Evolutionary conservation across 2,329 filamentous ascomycete genomes (phyloP).

Genomic region (Coniochaeta sp.): DNA sequence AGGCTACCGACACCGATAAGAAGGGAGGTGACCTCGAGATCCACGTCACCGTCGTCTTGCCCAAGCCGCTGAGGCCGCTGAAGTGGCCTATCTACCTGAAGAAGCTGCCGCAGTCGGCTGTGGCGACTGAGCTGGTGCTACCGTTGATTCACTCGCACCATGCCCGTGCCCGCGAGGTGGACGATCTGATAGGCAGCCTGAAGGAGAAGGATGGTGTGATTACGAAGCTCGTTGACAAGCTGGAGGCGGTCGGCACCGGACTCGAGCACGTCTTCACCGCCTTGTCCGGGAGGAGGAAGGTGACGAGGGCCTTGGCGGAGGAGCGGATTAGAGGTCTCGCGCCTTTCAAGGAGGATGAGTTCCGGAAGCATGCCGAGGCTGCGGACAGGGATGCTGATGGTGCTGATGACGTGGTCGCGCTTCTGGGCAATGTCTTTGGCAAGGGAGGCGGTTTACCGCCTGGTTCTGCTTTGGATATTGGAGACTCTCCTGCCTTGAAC

Average conservation of each 20-base stretch:
- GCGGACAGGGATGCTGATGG: slow-evolving; percentile 7
- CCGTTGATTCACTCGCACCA: slow-evolving; percentile 43
- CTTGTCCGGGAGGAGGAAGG: slow-evolving; percentile 39
- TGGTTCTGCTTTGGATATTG: slow-evolving; percentile 20
- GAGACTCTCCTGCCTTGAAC: slow-evolving; percentile 29
- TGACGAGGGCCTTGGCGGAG: slow-evolving; percentile 35
- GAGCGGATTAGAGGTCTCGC: slow-evolving; percentile 45
- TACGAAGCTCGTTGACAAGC: slow-evolving; percentile 43
- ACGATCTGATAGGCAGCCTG: slow-evolving; percentile 35
- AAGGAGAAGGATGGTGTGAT: slow-evolving; percentile 46
- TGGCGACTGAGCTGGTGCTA: slow-evolving; percentile 42
- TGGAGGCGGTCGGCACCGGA: slow-evolving; percentile 42
- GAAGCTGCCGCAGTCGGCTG: slow-evolving; percentile 32
- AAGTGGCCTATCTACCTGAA: slow-evolving; percentile 57
- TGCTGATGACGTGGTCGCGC: slow-evolving; percentile 23
- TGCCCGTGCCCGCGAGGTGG: slow-evolving; percentile 29
- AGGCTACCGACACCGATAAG: slow-evolving; percentile 20
- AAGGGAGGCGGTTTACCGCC: slow-evolving; percentile 22
- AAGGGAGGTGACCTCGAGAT: slow-evolving; percentile 39
- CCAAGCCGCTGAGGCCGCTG: slow-evolving; percentile 54
- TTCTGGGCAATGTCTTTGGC: slow-evolving; percentile 37
- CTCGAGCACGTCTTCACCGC: slow-evolving; percentile 47
- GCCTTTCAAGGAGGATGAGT: slow-evolving; percentile 34
- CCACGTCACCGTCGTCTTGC: slow-evolving; percentile 52
- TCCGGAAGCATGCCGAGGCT: slow-evolving; percentile 23